Evolutionary conservation across 2,329 filamentous ascomycete genomes (phyloP).

Genomic region (Diaporthe destruens): DNA sequence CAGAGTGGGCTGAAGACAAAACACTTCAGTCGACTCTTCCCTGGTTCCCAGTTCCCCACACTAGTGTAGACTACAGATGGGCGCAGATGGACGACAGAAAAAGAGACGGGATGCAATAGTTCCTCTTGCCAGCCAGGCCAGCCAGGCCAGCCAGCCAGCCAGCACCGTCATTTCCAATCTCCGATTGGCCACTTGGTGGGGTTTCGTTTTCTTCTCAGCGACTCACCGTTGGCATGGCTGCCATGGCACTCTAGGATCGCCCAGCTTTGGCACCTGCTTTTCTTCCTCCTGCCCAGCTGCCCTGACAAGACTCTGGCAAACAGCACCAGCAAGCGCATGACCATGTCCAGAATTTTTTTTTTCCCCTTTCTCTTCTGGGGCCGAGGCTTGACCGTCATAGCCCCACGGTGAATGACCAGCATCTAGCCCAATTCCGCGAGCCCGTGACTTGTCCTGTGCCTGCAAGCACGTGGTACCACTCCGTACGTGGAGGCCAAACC

Average conservation of each 20-base stretch:
- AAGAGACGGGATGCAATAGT: constrained; percentile 16
- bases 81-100: background rate
- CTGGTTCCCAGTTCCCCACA: background rate
- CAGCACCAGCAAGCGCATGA: constrained; percentile 4
- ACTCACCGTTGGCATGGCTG: constrained; percentile 5
- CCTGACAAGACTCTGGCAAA: background rate
- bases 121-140: too few species aligned
- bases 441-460: background rate
- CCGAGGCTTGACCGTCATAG: constrained; percentile 19
- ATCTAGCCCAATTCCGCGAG: background rate
- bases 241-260: constrained; percentile 18
- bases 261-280: background rate
- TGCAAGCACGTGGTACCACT: background rate
- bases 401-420: constrained; percentile 17
- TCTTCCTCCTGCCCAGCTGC: background rate
- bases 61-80: background rate
- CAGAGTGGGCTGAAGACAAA: constrained; percentile 25
- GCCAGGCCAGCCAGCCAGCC: constrained; percentile 8
- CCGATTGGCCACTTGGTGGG: constrained; percentile 9
- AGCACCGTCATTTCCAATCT: constrained; percentile 26
- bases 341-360: constrained; percentile 3
- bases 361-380: background rate
- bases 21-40: background rate
- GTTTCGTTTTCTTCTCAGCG: constrained; percentile 6
- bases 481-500: background rate